Evolutionary conservation across 495 filamentous ascomycete genomes (phyloP), one percentile per base, ranked within the genome.

Genomic region (Penicillium argentinense): DNA sequence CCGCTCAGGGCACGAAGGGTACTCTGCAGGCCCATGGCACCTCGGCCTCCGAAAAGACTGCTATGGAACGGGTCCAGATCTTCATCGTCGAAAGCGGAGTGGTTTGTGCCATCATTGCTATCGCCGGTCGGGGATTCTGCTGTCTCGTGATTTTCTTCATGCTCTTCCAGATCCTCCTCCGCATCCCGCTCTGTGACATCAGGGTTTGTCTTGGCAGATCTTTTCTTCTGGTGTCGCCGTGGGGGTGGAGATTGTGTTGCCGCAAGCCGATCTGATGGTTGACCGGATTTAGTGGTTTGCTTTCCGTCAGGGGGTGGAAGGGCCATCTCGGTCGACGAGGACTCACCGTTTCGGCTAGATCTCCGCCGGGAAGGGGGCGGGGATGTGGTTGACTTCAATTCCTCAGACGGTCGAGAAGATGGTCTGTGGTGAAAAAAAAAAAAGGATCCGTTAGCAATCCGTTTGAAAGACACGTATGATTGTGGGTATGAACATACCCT

Each of bases 1-100:
- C 93, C 91, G 47, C 79, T 93, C 51, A 98, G 69, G 4, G 88
- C 87, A 52, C 93, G 79, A 5, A 98, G 78, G 6, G 90, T 95
- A 56, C 72, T 88, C 14, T 88, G 88, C n/a, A 97, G 73, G 23
- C 78, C 79, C 51, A 78, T 69, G 2, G 85, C 75, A 14, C 80
- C 79, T 23, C 80, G 80, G 13, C 81, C 79, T 45, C 88, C 85
- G 47, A 95, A 86, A 52, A 83, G 78, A 45, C 80, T 75, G 34
- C 80, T 82, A 28, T 79, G 78, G 60, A 96, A 96, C 0, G 87
- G 86, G 60, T 96, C 90, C 46, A 83, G 78, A 47, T 88, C 85
- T 44, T 88, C 87, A 19, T 79, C 78, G 30, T 79, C 79, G n/a
- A 78, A 63, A 19, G 76, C 77, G 17, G 70, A 70, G 24, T 63